Evolutionary conservation across 495 filamentous ascomycete species (phyloP).

Genomic region (Aspergillus mulundensis): DNA sequence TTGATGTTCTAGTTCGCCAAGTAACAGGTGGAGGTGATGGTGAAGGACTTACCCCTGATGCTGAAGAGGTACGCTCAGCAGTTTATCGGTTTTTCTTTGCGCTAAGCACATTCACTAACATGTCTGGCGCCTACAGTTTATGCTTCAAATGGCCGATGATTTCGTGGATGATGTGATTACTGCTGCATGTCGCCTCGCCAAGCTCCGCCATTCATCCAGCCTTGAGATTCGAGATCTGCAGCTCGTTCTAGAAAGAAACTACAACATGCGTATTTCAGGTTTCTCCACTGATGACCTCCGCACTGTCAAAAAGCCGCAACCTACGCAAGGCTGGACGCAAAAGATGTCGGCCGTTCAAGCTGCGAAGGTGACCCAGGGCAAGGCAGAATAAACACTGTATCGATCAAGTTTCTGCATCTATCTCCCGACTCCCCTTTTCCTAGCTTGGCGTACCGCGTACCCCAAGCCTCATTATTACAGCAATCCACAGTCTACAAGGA

Average conservation of each 20-base stretch:
- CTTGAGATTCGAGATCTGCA: constrained; percentile 94
- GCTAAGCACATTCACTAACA: constrained; percentile 12
- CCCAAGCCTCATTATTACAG: too few relatives aligned
- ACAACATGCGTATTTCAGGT: constrained; percentile 96
- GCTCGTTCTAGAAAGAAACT: constrained; percentile 90
- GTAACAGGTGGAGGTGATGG: constrained; percentile 79
- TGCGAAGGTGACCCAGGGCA: constrained; percentile 64
- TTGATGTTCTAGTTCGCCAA: constrained; percentile 91
- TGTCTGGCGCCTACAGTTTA: constrained; percentile 49
- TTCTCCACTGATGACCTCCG: constrained; percentile 91
- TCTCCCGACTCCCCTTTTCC: too few relatives aligned
- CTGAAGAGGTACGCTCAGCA: constrained; percentile 75
- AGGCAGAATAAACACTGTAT: constrained; percentile 38
- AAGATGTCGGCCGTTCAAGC: constrained; percentile 97
- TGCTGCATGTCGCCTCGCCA: constrained; percentile 83
- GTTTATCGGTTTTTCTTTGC: background rate
- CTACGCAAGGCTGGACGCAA: constrained; percentile 78
- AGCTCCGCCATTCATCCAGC: constrained; percentile 79
- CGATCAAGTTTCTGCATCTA: too few relatives aligned
- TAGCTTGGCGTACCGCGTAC: too few relatives aligned
- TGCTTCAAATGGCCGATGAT: constrained; percentile 86
- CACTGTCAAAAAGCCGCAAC: constrained; percentile 87
- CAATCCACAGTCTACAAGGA: too few relatives aligned
- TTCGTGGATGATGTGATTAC: constrained; percentile 90
- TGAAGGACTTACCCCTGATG: constrained; percentile 74